Percentiles rank a stretch among this genome's conserved stretches.
Evolutionary conservation across 2,329 filamentous ascomycete species (phyloP).

Genomic region (Penicillium sp.): DNA sequence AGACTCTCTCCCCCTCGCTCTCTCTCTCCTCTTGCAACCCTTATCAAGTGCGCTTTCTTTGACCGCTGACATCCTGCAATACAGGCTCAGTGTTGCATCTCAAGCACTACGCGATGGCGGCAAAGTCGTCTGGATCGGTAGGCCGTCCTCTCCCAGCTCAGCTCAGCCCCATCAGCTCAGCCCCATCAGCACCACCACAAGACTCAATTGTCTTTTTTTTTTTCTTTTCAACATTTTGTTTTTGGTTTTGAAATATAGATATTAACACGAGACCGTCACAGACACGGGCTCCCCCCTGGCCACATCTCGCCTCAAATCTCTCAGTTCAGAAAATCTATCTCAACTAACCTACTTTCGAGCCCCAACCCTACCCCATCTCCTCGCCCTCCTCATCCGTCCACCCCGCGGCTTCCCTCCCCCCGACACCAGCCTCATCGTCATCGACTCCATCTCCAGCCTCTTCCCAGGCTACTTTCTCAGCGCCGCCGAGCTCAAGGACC

Average conservation of each 20-base stretch:
- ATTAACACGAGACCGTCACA: slow-evolving; percentile 15
- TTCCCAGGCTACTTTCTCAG: slow-evolving; percentile 72
- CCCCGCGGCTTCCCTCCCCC: slow-evolving; percentile 56
- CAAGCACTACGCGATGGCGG: slow-evolving; percentile 56
- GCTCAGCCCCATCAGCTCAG: background rate
- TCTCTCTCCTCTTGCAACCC: too few relatives aligned
- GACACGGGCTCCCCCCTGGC: slow-evolving; percentile 49
- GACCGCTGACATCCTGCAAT: background rate
- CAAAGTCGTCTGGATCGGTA: slow-evolving; percentile 77
- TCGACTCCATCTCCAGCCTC: slow-evolving; percentile 72
- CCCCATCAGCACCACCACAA: too few relatives aligned
- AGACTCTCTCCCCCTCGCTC: slow-evolving; percentile 1
- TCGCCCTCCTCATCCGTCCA: slow-evolving; percentile 68
- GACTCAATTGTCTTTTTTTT: too few relatives aligned
- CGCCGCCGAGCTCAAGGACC: slow-evolving; percentile 33
- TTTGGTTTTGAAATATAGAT: too few relatives aligned
- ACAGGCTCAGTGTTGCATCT: slow-evolving; percentile 63
- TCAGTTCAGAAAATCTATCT: slow-evolving; percentile 33
- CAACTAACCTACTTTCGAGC: slow-evolving; percentile 59
- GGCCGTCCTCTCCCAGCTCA: slow-evolving; percentile 28
- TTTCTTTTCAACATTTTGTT: too few relatives aligned
- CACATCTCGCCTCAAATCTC: slow-evolving; percentile 42
- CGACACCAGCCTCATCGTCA: slow-evolving; percentile 62
- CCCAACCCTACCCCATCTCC: slow-evolving; percentile 56
- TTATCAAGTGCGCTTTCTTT: background rate